These are phyloP conservation scores for Mycena galericulata DNA, from an alignment of 768 basidiomycete genomes.

Conservation along the genomic window DNA sequence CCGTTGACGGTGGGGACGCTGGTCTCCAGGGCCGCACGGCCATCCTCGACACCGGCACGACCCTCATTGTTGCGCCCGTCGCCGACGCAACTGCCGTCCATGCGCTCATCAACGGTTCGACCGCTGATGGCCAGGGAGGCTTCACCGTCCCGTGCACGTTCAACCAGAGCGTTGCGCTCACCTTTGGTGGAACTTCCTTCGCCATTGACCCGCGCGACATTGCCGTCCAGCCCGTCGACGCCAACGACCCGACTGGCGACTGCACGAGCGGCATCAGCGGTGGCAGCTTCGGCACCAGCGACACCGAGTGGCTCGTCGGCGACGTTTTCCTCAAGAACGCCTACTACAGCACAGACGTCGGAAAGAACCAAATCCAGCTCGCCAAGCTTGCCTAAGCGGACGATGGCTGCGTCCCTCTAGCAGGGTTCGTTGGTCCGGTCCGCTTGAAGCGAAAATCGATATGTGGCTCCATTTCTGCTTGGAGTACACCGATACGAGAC, in stretches of 20 bases:
- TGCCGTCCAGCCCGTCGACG: constrained; percentile 63
- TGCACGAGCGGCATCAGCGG: constrained; percentile 80
- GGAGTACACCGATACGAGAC: constrained; percentile 13
- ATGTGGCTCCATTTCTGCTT: not conserved
- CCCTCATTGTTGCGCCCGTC: constrained; percentile 61
- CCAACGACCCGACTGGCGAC: constrained; percentile 66
- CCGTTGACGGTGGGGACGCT: constrained; percentile 66
- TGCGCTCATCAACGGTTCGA: constrained; percentile 55
- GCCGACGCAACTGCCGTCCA: constrained; percentile 56
- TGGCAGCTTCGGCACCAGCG: constrained; percentile 65
- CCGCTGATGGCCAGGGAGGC: constrained; percentile 57
- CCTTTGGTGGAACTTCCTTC: constrained; percentile 60
- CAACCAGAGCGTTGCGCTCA: constrained; percentile 56
- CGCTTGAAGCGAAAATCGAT: not conserved
- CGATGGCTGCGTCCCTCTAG: not conserved
- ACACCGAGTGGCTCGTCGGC: constrained; percentile 71
- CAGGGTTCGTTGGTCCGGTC: too few species aligned
- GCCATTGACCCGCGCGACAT: constrained; percentile 76
- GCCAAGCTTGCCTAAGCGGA: constrained; percentile 27
- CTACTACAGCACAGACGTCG: constrained; percentile 30
- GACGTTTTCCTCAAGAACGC: constrained; percentile 28
- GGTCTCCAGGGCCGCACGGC: constrained; percentile 74
- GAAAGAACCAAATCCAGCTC: constrained; percentile 26
- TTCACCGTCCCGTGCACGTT: constrained; percentile 67
- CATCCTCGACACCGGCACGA: constrained; percentile 76